Conservation (phyloP, 2,329 filamentous ascomycete species). For the Hymenoscyphus fraxineus region DNA sequence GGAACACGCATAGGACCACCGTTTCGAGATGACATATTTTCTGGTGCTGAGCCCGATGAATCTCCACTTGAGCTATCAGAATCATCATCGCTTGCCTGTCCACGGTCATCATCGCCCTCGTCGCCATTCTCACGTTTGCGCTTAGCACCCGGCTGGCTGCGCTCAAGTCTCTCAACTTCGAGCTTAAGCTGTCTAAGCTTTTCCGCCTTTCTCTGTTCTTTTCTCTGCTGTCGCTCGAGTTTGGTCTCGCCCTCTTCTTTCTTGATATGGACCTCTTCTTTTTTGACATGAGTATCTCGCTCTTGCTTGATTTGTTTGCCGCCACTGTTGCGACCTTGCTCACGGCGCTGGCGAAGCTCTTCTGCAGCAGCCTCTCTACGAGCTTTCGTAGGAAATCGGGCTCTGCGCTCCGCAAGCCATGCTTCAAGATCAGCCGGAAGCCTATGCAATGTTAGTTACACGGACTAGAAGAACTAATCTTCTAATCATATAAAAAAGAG, state of each 20-base stretch:
- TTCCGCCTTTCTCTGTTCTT: slow-evolving; percentile 54
- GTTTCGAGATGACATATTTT: slow-evolving; percentile 50
- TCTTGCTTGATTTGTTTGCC: slow-evolving; percentile 32
- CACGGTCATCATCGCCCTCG: slow-evolving; percentile 59
- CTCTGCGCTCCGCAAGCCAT: slow-evolving; percentile 78
- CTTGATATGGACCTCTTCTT: slow-evolving; percentile 15
- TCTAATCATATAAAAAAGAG: slow-evolving; percentile 18
- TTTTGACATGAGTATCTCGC: background rate
- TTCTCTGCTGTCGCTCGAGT: slow-evolving; percentile 51
- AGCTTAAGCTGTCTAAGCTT: slow-evolving; percentile 60
- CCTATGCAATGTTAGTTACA: slow-evolving; percentile 37
- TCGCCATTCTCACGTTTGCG: slow-evolving; percentile 65
- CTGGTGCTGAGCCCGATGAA: slow-evolving; percentile 50
- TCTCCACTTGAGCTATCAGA: slow-evolving; percentile 37
- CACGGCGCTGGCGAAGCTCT: slow-evolving; percentile 37
- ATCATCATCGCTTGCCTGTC: slow-evolving; percentile 32
- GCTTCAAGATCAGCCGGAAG: slow-evolving; percentile 63
- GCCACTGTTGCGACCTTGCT: slow-evolving; percentile 30
- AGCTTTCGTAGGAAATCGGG: slow-evolving; percentile 74
- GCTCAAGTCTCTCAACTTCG: slow-evolving; percentile 66
- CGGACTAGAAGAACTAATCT: slow-evolving; percentile 32
- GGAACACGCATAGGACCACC: slow-evolving; percentile 33
- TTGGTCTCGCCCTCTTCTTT: slow-evolving; percentile 51
- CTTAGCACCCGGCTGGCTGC: slow-evolving; percentile 54
- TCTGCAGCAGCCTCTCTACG: slow-evolving; percentile 62